Evolutionary conservation across 352 stramenopile genomes (phyloP).

Genomic region (Phytophthora syringae): DNA sequence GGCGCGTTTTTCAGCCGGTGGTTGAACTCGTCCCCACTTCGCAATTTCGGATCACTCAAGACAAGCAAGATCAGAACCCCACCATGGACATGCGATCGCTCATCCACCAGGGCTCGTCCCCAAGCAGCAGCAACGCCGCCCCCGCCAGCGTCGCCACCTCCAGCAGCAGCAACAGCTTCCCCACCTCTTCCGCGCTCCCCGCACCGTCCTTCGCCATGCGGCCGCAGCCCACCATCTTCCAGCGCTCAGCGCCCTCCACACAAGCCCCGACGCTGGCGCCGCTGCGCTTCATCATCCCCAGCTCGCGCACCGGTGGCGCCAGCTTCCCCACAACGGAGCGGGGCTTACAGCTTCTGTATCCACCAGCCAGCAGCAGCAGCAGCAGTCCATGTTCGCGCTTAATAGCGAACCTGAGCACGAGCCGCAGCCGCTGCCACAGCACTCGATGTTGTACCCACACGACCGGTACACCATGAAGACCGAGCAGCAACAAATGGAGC

Average conservation of each 20-base stretch:
- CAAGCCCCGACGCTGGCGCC: conserved; percentile 66
- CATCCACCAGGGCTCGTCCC: conserved; percentile 54
- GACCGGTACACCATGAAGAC: conserved; percentile 33
- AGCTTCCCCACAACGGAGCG: conserved; percentile 2
- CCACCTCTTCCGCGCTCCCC: conserved; percentile 40
- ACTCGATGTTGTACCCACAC: conserved; percentile 33
- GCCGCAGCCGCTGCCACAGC: conserved; percentile 31
- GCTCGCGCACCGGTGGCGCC: conserved; percentile 41
- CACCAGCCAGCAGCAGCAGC: conserved; percentile 11
- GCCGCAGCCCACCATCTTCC: conserved; percentile 42
- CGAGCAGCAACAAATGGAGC: conserved; percentile 24
- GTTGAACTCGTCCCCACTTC: conserved; percentile 23
- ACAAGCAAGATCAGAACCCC: neutral
- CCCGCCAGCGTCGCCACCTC: neutral
- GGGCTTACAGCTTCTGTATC: conserved; percentile 10
- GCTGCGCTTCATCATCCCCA: conserved; percentile 83
- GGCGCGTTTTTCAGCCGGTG: conserved; percentile 28
- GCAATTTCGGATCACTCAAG: conserved; percentile 35
- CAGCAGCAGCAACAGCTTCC: conserved; percentile 22
- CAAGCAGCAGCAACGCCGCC: conserved; percentile 10
- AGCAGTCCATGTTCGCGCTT: conserved; percentile 8
- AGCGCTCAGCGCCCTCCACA: conserved; percentile 18
- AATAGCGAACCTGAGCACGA: conserved; percentile 33
- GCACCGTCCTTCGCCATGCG: conserved; percentile 60
- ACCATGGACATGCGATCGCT: conserved; percentile 82